Evolutionary conservation across 2,329 filamentous ascomycete species (phyloP), one percentile per base, ranked within the genome.

Genomic region (Thelonectria rubi): DNA sequence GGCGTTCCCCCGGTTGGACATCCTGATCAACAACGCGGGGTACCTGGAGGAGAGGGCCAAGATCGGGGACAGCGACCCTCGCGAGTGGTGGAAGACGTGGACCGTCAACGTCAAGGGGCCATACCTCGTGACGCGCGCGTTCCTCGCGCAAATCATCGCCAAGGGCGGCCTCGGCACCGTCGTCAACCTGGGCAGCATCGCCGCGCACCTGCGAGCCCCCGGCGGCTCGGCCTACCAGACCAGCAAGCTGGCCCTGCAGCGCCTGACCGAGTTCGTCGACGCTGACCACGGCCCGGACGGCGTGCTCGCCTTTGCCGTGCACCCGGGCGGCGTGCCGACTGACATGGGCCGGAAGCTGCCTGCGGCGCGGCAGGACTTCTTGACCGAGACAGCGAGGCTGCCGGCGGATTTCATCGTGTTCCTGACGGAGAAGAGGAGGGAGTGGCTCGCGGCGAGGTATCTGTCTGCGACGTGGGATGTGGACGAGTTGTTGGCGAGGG

Each of bases 191-290:
- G 75, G 73, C 4, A 82, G 79, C 53, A 75, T 82, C 2, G 83
- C 77, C 2, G 79, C 75, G 1, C 74, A 78, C 55, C 58, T 77
- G 54, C 68, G 77, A 8, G 64, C 64, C 2, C 68, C 68, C 0
- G 77, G 79, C 5, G 66, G 73, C 2, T 79, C 78, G 34, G 75
- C 75, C 1, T 87, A 87, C 62, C 76, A 79, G 58, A 76, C 76
- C 2, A 77, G 74, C 43, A 86, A 86, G 69, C 72, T 85, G 15
- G 84, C 82, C 2, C 62, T 84, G 21, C 66, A 80, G 15, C 75
- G 82, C 14, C 76, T 86, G 46, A 81, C 79, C 0, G 82, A 87
- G 66, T 81, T 79, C 62, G 58, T 84, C 8, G 74, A 77, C 37
- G 71, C 69, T 0, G 85, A 86, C 46, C 80, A 84, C 65, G 76